Evolutionary conservation across 345 rosid species (phyloP), one percentile per base, ranked within the genome.

Genomic region (Cardamine occulta): DNA sequence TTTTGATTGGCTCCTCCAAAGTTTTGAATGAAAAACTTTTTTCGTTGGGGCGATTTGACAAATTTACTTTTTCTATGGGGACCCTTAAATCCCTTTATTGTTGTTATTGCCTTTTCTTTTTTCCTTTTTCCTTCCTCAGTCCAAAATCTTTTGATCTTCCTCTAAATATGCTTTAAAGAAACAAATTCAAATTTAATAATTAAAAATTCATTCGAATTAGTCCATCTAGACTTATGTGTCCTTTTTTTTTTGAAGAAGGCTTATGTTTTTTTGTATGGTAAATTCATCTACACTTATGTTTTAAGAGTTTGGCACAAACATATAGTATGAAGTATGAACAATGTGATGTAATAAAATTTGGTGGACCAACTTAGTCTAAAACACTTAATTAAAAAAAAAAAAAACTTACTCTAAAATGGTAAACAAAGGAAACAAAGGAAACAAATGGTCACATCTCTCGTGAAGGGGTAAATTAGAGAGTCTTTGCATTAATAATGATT

Each of bases 41-140:
- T 29, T 19, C 3, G 0, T 53, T 47, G 74, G 11, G 56, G 17
- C 14, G 54, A 78, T 78, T 78, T 78, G 76, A 60, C 77, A 72
- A 78, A 59, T 21, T 52, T 23, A 32, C 77, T 52, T 78, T 72
- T 51, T 17, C 4, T 7, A 66, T 23, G 26, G 78, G 81, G 73
- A 19, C 77, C 77, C 69, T 42, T 67, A 9, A 65, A 72, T 59
- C 58, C 65, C 52, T 73, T 78, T 71, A 57, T 49, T 77, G 63
- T 71, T 66, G 76, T 19, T 47, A 71, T 59, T 52, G 56, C 65
- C 81, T 72, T 78, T 72, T 59, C 17, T 8, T 47, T 71, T 70
- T 71, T 1, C 19, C 13, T 45, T 55, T 70, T 57, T 3, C 4
- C 14, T 45, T 35, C 70, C 53, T 51, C 77, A 66, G 74, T 72